Conservation (phyloP, 192 early-diverging fungal species). For the Backusella westeae region DNA sequence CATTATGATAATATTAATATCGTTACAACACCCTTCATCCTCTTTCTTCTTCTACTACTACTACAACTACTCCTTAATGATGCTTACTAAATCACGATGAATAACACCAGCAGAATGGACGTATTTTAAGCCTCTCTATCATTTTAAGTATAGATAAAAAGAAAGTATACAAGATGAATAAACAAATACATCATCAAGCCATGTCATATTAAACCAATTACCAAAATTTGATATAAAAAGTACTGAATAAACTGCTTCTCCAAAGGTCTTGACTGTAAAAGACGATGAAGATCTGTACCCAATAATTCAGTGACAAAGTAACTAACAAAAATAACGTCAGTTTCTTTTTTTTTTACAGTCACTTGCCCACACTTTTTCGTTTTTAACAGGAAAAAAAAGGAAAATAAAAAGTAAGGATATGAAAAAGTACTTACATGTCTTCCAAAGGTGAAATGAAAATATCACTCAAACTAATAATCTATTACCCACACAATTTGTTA, state of each 20-base stretch:
- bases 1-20: not conserved
- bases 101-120: constrained; percentile 95
- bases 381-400: too few relatives aligned
- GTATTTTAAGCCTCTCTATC: constrained; percentile 83
- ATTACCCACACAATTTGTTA: not conserved
- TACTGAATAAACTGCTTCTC: constrained; percentile 97
- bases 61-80: not conserved
- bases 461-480: constrained; percentile 90
- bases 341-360: not conserved
- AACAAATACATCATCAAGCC: not conserved
- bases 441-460: constrained; percentile 93
- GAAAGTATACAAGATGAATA: not conserved
- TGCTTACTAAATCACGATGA: constrained; percentile 84
- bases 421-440: constrained; percentile 66
- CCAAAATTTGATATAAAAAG: constrained; percentile 95
- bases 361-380: too few relatives aligned
- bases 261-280: constrained; percentile 84
- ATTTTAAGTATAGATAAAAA: not conserved
- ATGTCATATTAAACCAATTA: constrained; percentile 13
- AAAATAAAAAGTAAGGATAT: too few relatives aligned
- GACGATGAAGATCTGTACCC: constrained; percentile 93
- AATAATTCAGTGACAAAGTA: constrained; percentile 98
- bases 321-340: constrained; percentile 22
- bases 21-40: not conserved
- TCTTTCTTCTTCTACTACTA: not conserved